Evolutionary conservation across 306 rosid species (phyloP), one percentile per base, ranked within the genome.

Genomic region (Albizia julibrissin): DNA sequence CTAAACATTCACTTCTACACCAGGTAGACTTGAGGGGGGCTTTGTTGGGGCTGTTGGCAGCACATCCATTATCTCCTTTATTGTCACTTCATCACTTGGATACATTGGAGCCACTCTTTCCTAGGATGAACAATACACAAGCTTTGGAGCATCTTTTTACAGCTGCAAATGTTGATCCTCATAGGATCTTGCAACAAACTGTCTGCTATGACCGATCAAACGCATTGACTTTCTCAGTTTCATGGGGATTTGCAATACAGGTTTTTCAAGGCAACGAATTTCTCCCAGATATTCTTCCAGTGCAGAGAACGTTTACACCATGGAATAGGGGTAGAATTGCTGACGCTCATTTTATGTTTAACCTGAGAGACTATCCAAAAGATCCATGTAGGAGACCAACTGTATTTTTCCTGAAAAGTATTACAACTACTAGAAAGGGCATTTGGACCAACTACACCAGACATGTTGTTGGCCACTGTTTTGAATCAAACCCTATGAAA

Each of bases 21-120:
- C 91, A 95, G 99, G 91, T 92, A 43, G 99, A 95, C 86, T 49
- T 95, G 93, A 89, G 99, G 84, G 98, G 99, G 78, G 82, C 86
- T 87, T 73, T 95, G 88, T 89, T 93, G 1, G 98, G 99, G 68
- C 66, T 95, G 84, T 87, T 95, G 75, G 85, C 98, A 77, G 89
- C 97, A 10, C 98, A 95, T 90, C 91, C 99, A 26, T 79, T 93
- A 83, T 89, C 94, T 62, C 97, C 97, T 33, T 29, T 92, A 73
- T 78, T 94, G 72, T 93, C 99, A 13, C 98, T 95, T 82, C 99
- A 95, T 79, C 99, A 95, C 89, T 79, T 95, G 86, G 99, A 93
- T 3, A 90, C 86, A 9, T 80, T 83, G 76, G 97, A 93, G 16
- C 93, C 96, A 74, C 84, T 95, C 81, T 92, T 92, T 82, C 98